These are phyloP conservation scores for Phytophthora idaei DNA, from an alignment of 352 stramenopile genomes.

Conservation along the genomic window DNA sequence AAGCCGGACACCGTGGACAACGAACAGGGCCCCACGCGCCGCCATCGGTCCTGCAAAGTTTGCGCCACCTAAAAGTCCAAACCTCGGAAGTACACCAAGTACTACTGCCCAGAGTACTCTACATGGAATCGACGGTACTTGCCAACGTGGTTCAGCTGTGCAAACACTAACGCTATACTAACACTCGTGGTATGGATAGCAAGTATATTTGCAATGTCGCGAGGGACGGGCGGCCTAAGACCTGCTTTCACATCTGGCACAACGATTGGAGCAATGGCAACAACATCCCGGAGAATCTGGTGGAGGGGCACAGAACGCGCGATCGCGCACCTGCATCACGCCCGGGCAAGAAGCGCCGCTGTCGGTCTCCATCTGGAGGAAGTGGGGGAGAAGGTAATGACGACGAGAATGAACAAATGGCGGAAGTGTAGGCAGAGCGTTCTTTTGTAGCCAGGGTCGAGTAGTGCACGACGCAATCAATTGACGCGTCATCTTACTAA, in stretches of 20 bases:
- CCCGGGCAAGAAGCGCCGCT: slow-evolving; percentile 17
- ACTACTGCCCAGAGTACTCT: not conserved
- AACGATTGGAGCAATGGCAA: slow-evolving; percentile 14
- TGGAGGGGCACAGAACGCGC: slow-evolving; percentile 3
- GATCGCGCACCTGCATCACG: not conserved
- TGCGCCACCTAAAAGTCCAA: not conserved
- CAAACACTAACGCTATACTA: not conserved
- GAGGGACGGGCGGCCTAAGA: not conserved
- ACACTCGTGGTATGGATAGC: not conserved
- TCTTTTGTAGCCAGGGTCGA: no score
- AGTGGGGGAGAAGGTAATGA: not conserved
- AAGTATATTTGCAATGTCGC: slow-evolving; percentile 19
- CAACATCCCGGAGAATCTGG: not conserved
- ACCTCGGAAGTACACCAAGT: not conserved
- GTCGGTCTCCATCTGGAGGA: not conserved
- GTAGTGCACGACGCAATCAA: no score
- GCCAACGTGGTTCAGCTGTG: not conserved
- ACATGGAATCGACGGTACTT: not conserved
- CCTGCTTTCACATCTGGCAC: slow-evolving; percentile 16
- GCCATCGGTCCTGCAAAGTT: slow-evolving; percentile 1
- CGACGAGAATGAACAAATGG: not conserved
- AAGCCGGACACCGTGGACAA: slow-evolving; percentile 1
- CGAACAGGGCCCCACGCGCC: not conserved
- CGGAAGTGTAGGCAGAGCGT: not conserved
- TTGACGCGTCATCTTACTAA: not conserved